Percentiles rank a stretch among this genome's conserved stretches.
Evolutionary conservation across 768 basidiomycete species (phyloP).

Genomic region (Podaxis sp.): DNA sequence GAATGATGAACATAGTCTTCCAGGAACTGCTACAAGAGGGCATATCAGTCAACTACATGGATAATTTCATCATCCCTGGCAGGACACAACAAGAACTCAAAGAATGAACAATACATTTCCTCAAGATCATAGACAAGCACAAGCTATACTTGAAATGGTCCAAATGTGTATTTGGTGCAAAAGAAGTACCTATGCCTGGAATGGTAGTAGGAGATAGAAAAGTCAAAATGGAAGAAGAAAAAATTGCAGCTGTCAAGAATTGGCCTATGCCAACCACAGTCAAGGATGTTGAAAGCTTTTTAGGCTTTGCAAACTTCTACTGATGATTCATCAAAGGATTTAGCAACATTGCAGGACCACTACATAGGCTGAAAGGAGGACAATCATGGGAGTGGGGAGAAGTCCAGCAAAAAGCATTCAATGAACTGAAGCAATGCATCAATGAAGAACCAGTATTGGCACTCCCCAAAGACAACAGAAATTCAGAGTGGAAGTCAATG

Average conservation of each 20-base stretch:
- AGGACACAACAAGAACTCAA: slow-evolving; percentile 13
- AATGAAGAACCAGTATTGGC: neutral
- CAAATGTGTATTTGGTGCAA: slow-evolving; percentile 25
- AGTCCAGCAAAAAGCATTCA: neutral
- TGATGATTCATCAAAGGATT: slow-evolving; percentile 7
- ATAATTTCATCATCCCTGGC: slow-evolving; percentile 32
- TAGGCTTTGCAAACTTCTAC: slow-evolving; percentile 17
- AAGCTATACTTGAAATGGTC: slow-evolving; percentile 22
- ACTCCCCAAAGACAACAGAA: neutral
- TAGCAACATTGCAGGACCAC: neutral
- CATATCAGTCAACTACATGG: slow-evolving; percentile 36
- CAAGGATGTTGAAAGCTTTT: slow-evolving; percentile 12
- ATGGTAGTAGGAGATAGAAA: slow-evolving; percentile 22
- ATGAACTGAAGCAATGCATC: neutral
- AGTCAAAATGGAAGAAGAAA: slow-evolving; percentile 31
- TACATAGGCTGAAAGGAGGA: neutral
- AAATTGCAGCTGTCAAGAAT: slow-evolving; percentile 22
- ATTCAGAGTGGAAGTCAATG: slow-evolving; percentile 5
- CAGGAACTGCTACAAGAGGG: neutral
- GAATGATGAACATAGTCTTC: slow-evolving; percentile 13
- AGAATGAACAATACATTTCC: slow-evolving; percentile 13
- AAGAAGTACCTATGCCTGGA: slow-evolving; percentile 25
- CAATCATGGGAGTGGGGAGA: neutral
- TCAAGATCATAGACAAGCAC: neutral
- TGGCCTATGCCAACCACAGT: neutral